phyloP scores from a whole-genome alignment of 2,329 filamentous ascomycete species.

The Elsinoe fawcettii region DNA sequence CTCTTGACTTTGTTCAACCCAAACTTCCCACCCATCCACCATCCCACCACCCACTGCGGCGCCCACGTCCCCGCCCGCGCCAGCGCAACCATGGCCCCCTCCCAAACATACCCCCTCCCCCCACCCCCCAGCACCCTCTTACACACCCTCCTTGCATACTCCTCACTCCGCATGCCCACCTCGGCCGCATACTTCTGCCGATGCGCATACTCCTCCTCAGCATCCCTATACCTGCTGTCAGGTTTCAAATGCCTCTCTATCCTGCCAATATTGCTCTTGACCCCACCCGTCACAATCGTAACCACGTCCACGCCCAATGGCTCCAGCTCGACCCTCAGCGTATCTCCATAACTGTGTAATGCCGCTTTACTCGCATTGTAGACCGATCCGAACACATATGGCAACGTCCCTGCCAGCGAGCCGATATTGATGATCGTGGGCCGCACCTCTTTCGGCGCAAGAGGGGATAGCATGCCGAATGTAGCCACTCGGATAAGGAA shows the following conservation, averaged over 20 bases:
- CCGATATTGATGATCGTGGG: constrained; percentile 34
- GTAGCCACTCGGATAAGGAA: constrained; percentile 15
- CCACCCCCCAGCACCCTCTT: constrained; percentile 38
- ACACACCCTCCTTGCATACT: constrained; percentile 50
- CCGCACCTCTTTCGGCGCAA: constrained; percentile 19
- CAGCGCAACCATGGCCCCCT: constrained; percentile 43
- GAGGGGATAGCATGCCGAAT: not conserved
- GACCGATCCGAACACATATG: constrained; percentile 35
- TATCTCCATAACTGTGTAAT: constrained; percentile 51
- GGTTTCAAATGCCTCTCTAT: constrained; percentile 40
- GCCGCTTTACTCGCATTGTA: constrained; percentile 56
- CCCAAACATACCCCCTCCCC: constrained; percentile 43
- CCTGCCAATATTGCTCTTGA: constrained; percentile 52
- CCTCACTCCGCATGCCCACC: constrained; percentile 43
- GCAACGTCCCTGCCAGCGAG: constrained; percentile 37
- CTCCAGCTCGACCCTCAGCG: constrained; percentile 49
- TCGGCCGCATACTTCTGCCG: constrained; percentile 49
- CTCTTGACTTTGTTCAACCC: constrained; percentile 10
- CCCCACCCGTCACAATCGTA: constrained; percentile 51
- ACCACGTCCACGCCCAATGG: constrained; percentile 44
- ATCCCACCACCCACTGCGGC: constrained; percentile 33
- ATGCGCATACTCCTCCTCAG: constrained; percentile 44
- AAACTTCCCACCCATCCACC: constrained; percentile 12
- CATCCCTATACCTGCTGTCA: constrained; percentile 45
- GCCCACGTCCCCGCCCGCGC: constrained; percentile 44